These are phyloP conservation scores for Fusarium nisikadoi DNA, from an alignment of 2,329 filamentous ascomycete genomes.

Conservation along the genomic window DNA sequence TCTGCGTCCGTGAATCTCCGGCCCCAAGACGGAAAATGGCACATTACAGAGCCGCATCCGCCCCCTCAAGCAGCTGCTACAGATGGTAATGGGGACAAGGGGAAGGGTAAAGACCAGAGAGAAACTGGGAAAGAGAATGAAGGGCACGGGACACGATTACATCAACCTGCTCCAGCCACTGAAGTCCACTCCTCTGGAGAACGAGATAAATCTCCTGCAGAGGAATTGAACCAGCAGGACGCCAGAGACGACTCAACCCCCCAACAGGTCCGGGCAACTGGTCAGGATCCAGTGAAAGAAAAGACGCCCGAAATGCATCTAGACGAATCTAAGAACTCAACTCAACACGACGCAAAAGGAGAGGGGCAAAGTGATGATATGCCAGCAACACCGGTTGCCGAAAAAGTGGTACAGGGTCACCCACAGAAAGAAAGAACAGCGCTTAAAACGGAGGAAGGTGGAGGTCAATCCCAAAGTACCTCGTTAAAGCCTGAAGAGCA, in stretches of 20 bases:
- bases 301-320: accelerated
- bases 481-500: accelerated
- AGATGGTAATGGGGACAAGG: neutral
- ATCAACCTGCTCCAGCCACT: no score
- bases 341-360: no score
- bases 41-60: neutral
- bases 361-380: no score
- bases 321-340: accelerated
- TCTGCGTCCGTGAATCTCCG: neutral
- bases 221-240: neutral
- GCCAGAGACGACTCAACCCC: accelerated
- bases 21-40: neutral
- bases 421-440: neutral
- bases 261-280: accelerated
- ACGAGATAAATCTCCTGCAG: no score
- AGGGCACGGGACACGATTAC: accelerated
- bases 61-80: accelerated
- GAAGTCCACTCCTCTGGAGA: neutral
- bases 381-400: accelerated
- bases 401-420: accelerated
- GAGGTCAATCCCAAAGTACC: no score
- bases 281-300: accelerated
- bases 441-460: neutral
- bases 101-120: neutral
- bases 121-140: accelerated